Percentiles rank a stretch among this genome's conserved stretches.
These are phyloP conservation scores for Ophiocordyceps camponoti-rufipedis DNA, from an alignment of 2,329 filamentous ascomycete species.

Conservation along the genomic window DNA sequence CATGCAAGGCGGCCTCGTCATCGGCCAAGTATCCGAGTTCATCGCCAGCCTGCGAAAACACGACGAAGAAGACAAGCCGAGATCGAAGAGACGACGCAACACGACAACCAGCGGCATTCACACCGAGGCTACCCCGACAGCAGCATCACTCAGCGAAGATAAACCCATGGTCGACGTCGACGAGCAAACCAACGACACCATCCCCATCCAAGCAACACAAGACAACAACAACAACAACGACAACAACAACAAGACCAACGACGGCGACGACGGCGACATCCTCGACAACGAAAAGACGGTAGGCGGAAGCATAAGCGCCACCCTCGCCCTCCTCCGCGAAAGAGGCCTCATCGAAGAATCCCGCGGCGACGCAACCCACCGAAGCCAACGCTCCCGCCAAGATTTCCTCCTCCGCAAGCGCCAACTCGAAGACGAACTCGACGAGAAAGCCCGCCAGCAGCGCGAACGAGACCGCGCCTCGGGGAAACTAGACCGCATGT, in stretches of 20 bases:
- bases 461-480: constrained; percentile 77
- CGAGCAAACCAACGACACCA: too few relatives aligned
- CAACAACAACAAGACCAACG: background rate
- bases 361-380: constrained; percentile 44
- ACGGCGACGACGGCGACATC: constrained; percentile 34
- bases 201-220: too few relatives aligned
- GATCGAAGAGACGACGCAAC: constrained; percentile 27
- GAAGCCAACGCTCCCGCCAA: constrained; percentile 51
- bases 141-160: constrained; percentile 6
- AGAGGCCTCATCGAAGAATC: constrained; percentile 60
- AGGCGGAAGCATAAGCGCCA: constrained; percentile 60
- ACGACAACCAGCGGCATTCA: background rate
- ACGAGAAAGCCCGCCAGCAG: constrained; percentile 59
- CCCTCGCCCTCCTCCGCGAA: constrained; percentile 66
- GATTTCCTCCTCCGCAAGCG: constrained; percentile 61
- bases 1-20: constrained; percentile 48
- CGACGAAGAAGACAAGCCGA: constrained; percentile 32
- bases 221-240: background rate
- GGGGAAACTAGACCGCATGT: constrained; percentile 74
- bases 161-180: constrained; percentile 11
- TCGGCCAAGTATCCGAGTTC: constrained; percentile 92
- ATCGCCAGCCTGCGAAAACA: constrained; percentile 68
- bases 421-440: constrained; percentile 58
- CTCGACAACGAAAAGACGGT: constrained; percentile 75
- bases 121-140: background rate